Percentiles rank a stretch among this genome's conserved stretches.
Conservation (phyloP, 805 yeast species). For the Candida odintsovae region DNA sequence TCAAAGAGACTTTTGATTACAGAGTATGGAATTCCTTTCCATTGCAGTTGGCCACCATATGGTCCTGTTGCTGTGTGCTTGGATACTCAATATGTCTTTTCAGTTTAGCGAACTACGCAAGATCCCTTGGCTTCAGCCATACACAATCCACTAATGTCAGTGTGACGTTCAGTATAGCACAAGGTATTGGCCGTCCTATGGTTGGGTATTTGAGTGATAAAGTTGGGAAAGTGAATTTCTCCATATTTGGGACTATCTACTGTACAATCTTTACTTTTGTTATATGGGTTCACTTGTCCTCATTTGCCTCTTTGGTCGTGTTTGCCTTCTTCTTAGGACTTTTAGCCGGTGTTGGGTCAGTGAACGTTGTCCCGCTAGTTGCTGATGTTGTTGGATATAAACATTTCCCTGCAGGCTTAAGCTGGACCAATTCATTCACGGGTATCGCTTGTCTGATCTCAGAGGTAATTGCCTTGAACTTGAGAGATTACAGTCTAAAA, state of each 20-base stretch:
- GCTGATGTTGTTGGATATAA: conserved; percentile 36
- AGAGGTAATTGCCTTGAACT: conserved; percentile 50
- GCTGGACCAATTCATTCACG: conserved; percentile 27
- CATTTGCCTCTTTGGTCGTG: conserved; percentile 34
- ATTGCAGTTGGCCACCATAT: conserved; percentile 28
- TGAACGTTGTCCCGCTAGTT: conserved; percentile 33
- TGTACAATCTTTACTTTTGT: conserved; percentile 33
- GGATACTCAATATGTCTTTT: conserved; percentile 40
- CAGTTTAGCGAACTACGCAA: conserved; percentile 42
- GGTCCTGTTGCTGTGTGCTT: conserved; percentile 32
- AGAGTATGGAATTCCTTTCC: conserved; percentile 26
- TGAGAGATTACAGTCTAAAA: conserved; percentile 26
- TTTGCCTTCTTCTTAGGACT: conserved; percentile 40
- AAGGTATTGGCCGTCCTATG: conserved; percentile 42
- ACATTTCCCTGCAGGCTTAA: conserved; percentile 34
- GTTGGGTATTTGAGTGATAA: conserved; percentile 41
- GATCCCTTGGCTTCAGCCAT: conserved; percentile 39
- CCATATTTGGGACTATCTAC: conserved; percentile 31
- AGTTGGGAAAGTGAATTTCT: conserved; percentile 42
- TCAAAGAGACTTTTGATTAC: conserved; percentile 31
- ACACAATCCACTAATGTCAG: conserved; percentile 40
- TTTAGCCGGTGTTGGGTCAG: conserved; percentile 39
- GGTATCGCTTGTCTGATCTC: conserved; percentile 35
- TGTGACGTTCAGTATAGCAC: conserved; percentile 41
- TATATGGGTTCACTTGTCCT: conserved; percentile 44